Evolutionary conservation across 805 yeast species (phyloP), one percentile per base, ranked within the genome.

Genomic region (Metschnikowia chrysomelidarum): DNA sequence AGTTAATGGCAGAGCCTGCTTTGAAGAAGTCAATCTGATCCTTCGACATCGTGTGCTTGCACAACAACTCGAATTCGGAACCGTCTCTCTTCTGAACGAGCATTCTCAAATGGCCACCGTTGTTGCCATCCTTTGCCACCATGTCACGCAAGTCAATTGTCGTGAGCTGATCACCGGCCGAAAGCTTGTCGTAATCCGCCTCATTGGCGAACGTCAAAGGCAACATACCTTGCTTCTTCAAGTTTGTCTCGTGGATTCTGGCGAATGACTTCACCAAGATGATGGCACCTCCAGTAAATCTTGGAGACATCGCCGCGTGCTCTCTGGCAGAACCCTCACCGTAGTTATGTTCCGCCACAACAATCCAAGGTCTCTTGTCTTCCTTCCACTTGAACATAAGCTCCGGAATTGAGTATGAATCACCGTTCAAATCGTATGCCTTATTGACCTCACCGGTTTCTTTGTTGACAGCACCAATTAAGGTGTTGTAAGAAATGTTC

Each of bases 241-340:
- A 78, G 66, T 91, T 91, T 22, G 98, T 91, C 71, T 91, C 98
- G 66, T 91, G 98, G 54, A 91, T 91, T 74, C 98, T 83, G 22
- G 98, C 98, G 67, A 91, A 91, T 7, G 97, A 89, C 65, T 89
- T 91, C 51, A 87, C 95, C 44, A 91, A 69, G 44, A 91, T 83
- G 46, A 88, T 77, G 40, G 81, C 67, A 45, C 98, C 98, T 42
- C 97, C 98, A 28, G 93, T 73, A 71, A 86, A 93, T 64, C 94
- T 77, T 38, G 98, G 98, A 21, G 93, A 87, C 49, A 93, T 72
- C 11, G 98, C 98, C 29, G 98, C 98, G 56, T 91, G 98, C 63
- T 91, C 98, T 76, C 98, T 85, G 20, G 98, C 97, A 32, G 97
- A 89, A 53, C 98, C 98, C 71, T 91, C 98, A 67, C 98, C 98